phyloP scores from a whole-genome alignment of 768 basidiomycete genomes.

The Lactarius evosmus region DNA sequence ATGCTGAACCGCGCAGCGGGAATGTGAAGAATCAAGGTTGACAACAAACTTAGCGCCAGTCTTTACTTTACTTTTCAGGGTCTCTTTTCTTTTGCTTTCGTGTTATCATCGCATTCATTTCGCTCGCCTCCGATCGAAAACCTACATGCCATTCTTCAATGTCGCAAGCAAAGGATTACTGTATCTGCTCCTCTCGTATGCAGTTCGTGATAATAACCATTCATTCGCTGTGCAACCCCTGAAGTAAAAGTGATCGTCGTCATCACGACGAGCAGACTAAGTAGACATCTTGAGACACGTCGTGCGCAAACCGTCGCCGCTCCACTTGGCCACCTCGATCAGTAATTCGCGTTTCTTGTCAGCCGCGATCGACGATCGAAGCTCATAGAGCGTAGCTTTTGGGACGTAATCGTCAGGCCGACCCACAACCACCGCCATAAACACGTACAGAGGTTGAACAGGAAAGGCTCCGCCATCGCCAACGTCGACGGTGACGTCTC shows the following conservation, averaged over 20 bases:
- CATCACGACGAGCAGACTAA: not conserved
- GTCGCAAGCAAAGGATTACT: slow-evolving; percentile 20
- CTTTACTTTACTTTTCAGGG: slow-evolving; percentile 13
- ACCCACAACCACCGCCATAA: not conserved
- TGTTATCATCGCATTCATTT: slow-evolving; percentile 26
- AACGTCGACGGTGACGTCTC: slow-evolving; percentile 64
- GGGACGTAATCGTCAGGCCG: not conserved
- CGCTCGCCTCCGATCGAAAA: slow-evolving; percentile 11
- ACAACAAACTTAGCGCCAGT: slow-evolving; percentile 15
- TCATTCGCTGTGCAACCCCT: slow-evolving; percentile 19
- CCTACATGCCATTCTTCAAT: slow-evolving; percentile 18
- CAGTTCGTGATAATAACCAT: slow-evolving; percentile 21
- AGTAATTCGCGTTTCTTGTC: slow-evolving; percentile 76
- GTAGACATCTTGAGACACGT: slow-evolving; percentile 74
- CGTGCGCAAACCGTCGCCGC: slow-evolving; percentile 76
- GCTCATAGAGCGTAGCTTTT: slow-evolving; percentile 78
- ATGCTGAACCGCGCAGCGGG: slow-evolving; percentile 75
- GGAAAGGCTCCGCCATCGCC: slow-evolving; percentile 74
- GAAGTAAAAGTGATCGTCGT: not conserved
- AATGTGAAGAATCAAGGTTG: slow-evolving; percentile 37
- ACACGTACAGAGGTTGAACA: slow-evolving; percentile 77
- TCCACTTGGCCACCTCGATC: slow-evolving; percentile 79
- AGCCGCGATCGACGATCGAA: slow-evolving; percentile 65
- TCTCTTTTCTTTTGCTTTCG: slow-evolving; percentile 14
- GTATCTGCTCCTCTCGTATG: slow-evolving; percentile 20